These are phyloP conservation scores for Emergomyces orientalis DNA, from an alignment of 2,329 filamentous ascomycete species.

Conservation along the genomic window DNA sequence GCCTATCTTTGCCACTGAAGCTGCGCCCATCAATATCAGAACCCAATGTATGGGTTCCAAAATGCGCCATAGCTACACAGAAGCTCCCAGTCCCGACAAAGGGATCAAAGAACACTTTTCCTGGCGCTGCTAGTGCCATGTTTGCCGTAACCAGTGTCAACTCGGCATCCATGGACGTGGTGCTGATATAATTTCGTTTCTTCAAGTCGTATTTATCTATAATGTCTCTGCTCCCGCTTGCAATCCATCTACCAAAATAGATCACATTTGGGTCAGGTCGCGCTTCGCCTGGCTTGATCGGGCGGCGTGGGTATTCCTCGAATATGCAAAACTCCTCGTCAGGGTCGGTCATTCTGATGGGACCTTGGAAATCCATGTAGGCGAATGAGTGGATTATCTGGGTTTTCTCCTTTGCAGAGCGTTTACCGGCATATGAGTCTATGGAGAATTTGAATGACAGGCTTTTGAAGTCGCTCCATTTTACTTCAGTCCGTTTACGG, in stretches of 20 bases:
- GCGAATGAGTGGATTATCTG: slow-evolving; percentile 71
- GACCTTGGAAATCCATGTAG: slow-evolving; percentile 69
- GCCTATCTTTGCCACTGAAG: slow-evolving; percentile 53
- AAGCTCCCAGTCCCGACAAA: slow-evolving; percentile 96
- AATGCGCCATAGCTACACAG: slow-evolving; percentile 79
- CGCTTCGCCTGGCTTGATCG: slow-evolving; percentile 9
- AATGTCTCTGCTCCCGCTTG: slow-evolving; percentile 55
- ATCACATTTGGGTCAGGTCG: slow-evolving; percentile 50
- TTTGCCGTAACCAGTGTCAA: slow-evolving; percentile 87
- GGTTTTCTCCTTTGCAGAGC: slow-evolving; percentile 53
- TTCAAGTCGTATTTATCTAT: slow-evolving; percentile 76
- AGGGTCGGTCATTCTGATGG: slow-evolving; percentile 64
- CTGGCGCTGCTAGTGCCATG: slow-evolving; percentile 69
- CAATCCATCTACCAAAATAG: slow-evolving; percentile 65
- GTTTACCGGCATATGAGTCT: slow-evolving; percentile 71
- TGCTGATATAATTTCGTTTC: slow-evolving; percentile 86
- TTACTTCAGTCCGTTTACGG: slow-evolving; percentile 46
- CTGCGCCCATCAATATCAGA: slow-evolving; percentile 90
- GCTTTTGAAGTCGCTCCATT: slow-evolving; percentile 58
- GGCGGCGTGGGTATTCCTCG: slow-evolving; percentile 48
- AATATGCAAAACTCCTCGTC: slow-evolving; percentile 70
- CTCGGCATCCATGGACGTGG: slow-evolving; percentile 95
- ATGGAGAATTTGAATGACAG: slow-evolving; percentile 74
- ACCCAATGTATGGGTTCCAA: slow-evolving; percentile 72
- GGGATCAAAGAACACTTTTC: slow-evolving; percentile 84